Evolutionary conservation across 2,329 filamentous ascomycete species (phyloP).

Genomic region (Aspergillus transmontanensis): DNA sequence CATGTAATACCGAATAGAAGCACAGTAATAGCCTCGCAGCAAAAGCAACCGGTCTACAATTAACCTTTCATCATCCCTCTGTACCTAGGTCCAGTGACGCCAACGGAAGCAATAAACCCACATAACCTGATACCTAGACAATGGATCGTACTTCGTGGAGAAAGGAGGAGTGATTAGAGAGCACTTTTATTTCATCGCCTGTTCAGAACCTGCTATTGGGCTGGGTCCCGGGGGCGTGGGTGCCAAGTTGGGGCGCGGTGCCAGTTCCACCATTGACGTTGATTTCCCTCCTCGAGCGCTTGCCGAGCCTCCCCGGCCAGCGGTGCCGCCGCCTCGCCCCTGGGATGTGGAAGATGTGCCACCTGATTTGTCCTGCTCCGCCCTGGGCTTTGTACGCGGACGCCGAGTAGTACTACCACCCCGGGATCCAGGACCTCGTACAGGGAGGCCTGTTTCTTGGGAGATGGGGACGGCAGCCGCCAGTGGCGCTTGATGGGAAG

Average conservation of each 20-base stretch:
- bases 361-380: slow-evolving; percentile 79
- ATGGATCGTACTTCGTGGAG: not conserved
- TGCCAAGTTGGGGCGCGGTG: slow-evolving; percentile 29
- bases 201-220: slow-evolving; percentile 28
- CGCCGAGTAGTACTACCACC: slow-evolving; percentile 76
- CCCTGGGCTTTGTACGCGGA: slow-evolving; percentile 80
- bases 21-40: slow-evolving; percentile 4
- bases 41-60: slow-evolving; percentile 10
- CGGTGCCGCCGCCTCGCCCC: slow-evolving; percentile 30
- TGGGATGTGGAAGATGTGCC: slow-evolving; percentile 34
- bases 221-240: slow-evolving; percentile 25
- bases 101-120: slow-evolving; percentile 1
- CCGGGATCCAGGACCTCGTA: slow-evolving; percentile 70
- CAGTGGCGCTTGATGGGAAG: slow-evolving; percentile 72
- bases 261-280: slow-evolving; percentile 33
- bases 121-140: not conserved
- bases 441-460: slow-evolving; percentile 80
- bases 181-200: slow-evolving; percentile 30
- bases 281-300: slow-evolving; percentile 32
- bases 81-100: slow-evolving; percentile 6
- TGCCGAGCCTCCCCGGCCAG: slow-evolving; percentile 29
- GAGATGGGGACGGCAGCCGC: slow-evolving; percentile 84
- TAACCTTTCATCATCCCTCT: slow-evolving; percentile 2
- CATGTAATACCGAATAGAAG: slow-evolving; percentile 2
- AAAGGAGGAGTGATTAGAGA: not conserved